phyloP scores from a whole-genome alignment of 805 yeast genomes.

The Ogataea trehaloabstinens region DNA sequence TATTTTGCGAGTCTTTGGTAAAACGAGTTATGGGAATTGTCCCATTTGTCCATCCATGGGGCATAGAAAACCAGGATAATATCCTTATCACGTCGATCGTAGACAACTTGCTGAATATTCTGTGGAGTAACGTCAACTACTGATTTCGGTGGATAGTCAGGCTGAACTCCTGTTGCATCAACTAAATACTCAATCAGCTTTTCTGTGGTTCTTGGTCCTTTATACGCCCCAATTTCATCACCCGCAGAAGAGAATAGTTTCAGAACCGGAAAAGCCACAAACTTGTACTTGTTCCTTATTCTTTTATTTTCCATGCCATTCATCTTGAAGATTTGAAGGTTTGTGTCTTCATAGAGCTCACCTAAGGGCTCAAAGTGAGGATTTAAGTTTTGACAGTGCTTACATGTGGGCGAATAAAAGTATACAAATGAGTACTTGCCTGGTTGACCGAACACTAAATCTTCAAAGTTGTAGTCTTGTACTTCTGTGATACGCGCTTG shows the following conservation, averaged over 20 bases:
- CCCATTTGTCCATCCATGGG: conserved; percentile 37
- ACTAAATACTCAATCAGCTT: conserved; percentile 31
- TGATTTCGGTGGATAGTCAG: conserved; percentile 29
- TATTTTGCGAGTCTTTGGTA: conserved; percentile 31
- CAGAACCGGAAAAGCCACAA: conserved; percentile 48
- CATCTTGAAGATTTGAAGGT: conserved; percentile 35
- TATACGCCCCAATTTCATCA: conserved; percentile 38
- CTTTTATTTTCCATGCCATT: conserved; percentile 34
- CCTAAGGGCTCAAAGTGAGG: conserved; percentile 46
- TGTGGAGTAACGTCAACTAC: conserved; percentile 13
- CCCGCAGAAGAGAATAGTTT: conserved; percentile 44
- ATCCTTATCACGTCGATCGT: conserved; percentile 15
- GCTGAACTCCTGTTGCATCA: conserved; percentile 33
- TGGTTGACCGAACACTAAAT: conserved; percentile 20
- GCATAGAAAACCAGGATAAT: conserved; percentile 34
- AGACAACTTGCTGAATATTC: conserved; percentile 16
- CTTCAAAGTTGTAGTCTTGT: conserved; percentile 25
- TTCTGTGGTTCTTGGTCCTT: conserved; percentile 33
- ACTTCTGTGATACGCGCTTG: conserved; percentile 16
- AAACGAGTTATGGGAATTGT: conserved; percentile 28
- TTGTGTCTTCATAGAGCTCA: conserved; percentile 38
- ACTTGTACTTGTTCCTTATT: conserved; percentile 37
- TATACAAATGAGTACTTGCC: conserved; percentile 41
- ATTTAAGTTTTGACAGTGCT: conserved; percentile 43
- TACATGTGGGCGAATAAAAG: conserved; percentile 47